Percentiles rank a stretch among this genome's conserved stretches.
phyloP scores from a whole-genome alignment of 2,329 filamentous ascomycete species.

The Talaromyces pinophilus region DNA sequence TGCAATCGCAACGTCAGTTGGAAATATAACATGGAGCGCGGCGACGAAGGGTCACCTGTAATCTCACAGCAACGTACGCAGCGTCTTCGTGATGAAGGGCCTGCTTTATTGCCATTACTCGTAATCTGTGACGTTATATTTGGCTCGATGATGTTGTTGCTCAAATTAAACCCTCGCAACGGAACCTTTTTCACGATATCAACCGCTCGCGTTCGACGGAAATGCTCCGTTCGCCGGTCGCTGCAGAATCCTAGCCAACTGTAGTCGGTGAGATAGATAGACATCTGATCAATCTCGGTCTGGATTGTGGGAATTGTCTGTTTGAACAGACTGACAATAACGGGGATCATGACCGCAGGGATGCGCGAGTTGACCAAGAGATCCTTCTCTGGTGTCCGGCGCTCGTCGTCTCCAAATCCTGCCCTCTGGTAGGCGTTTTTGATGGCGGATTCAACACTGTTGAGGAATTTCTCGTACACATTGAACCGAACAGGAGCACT shows the following conservation, averaged over 20 bases:
- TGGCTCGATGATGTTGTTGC: conserved; percentile 11
- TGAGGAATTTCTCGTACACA: conserved; percentile 65
- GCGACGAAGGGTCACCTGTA: conserved; percentile 62
- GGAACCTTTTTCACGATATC: conserved; percentile 59
- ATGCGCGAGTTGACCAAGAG: conserved; percentile 56
- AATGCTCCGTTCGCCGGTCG: conserved; percentile 59
- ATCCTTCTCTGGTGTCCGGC: conserved; percentile 54
- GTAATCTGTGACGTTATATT: neutral
- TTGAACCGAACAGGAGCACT: conserved; percentile 59
- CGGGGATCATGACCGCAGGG: conserved; percentile 53
- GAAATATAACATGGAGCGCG: conserved; percentile 39
- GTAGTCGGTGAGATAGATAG: conserved; percentile 73
- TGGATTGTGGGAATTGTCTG: conserved; percentile 59
- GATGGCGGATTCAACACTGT: conserved; percentile 67
- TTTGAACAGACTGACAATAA: conserved; percentile 51
- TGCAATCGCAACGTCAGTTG: conserved; percentile 42
- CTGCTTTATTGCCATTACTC: conserved; percentile 11
- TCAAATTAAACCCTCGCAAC: conserved; percentile 24
- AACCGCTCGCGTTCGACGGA: conserved; percentile 61
- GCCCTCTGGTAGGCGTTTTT: conserved; percentile 56
- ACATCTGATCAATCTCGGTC: conserved; percentile 62
- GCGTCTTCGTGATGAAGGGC: conserved; percentile 43
- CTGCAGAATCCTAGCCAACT: conserved; percentile 67
- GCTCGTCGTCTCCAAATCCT: conserved; percentile 47
- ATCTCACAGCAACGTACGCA: conserved; percentile 64